Base-by-base conservation (phyloP, 139 green algal species). In the Ostreobium quekettii region DNA sequence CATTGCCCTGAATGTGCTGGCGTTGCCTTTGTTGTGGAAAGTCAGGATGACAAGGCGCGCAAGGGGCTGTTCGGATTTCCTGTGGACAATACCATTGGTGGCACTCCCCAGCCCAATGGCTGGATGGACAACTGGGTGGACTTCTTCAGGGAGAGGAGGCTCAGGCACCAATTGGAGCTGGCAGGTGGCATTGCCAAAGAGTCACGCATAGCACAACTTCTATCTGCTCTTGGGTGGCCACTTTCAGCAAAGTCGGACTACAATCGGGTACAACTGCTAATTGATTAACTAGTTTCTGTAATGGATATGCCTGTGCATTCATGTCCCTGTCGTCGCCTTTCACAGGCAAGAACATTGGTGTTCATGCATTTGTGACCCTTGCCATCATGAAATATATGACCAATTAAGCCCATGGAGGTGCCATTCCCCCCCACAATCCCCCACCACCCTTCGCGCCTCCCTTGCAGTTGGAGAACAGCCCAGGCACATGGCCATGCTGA, bases 41-140 rank as follows among this genome's bases (percentile, higher is more conserved):
- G 11, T 58, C 78, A 88, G 80, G 77, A 91, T 47, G 57, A 68
- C 5, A 67, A 83, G 36, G 81, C 80, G 39, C 66, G 75, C 8
- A 47, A 66, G 2, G 78, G 87, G 26, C 74, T 75, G 56, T 96
- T 95, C 84, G 93, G 93, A 0, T 99, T 99, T 62, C 53, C 73
- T 11, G 82, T 96, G 2, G 87, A 98, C 78, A 99, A 99, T 84
- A 98, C 91, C 8, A 97, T 98, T 58, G 90, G 90, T 8, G 77
- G 84, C 53, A 97, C 89, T 5, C 84, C 81, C 2, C 94, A 99
- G 76, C 87, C 87, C 57, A 99, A 99, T 74, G 75, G 67, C 39
- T 98, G 91, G 92, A 86, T 73, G 46, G 75, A 83, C 38, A 72
- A 89, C 57, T 92, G 91, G 91, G 78, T 94, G 24, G 74, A 81